Percentiles rank a stretch among this genome's conserved stretches.
Evolutionary conservation across 768 basidiomycete species (phyloP).

Genomic region (Flagelloscypha sp.): DNA sequence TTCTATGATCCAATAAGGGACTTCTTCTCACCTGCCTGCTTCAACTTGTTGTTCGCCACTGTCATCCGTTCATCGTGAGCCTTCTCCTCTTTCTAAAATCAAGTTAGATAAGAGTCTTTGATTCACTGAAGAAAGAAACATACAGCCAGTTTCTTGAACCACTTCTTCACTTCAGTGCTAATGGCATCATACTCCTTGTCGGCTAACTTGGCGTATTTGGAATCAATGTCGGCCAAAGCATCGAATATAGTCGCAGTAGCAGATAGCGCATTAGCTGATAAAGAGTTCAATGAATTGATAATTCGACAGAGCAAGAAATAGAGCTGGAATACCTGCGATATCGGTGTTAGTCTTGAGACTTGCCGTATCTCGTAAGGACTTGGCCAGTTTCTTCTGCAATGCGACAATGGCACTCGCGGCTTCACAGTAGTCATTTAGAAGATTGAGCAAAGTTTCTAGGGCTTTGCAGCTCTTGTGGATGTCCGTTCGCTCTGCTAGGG

Average conservation of each 20-base stretch:
- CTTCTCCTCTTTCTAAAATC: conserved; percentile 70
- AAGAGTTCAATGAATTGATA: conserved; percentile 1
- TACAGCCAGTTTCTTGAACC: conserved; percentile 80
- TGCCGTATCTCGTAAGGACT: conserved; percentile 60
- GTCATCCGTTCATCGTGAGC: conserved; percentile 64
- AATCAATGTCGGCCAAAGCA: conserved; percentile 57
- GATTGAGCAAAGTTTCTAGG: conserved; percentile 55
- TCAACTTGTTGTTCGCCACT: conserved; percentile 62
- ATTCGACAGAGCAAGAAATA: conserved; percentile 2
- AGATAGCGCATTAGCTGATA: conserved; percentile 57
- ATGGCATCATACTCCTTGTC: conserved; percentile 66
- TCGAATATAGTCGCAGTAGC: conserved; percentile 63
- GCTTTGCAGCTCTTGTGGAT: conserved; percentile 78
- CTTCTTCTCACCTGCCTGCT: conserved; percentile 53
- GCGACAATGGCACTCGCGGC: conserved; percentile 51
- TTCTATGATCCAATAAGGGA: not conserved
- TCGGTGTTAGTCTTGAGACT: conserved; percentile 49
- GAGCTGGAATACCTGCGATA: conserved; percentile 53
- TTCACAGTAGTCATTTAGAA: conserved; percentile 71
- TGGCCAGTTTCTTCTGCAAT: conserved; percentile 70
- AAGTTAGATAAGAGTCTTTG: not conserved
- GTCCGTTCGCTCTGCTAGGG: conserved; percentile 55
- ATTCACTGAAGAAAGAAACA: conserved; percentile 18
- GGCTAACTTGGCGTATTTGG: conserved; percentile 65
- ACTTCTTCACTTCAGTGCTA: conserved; percentile 67